Conservation (phyloP, 495 filamentous ascomycete genomes). For the Jackrogersella minutella region DNA sequence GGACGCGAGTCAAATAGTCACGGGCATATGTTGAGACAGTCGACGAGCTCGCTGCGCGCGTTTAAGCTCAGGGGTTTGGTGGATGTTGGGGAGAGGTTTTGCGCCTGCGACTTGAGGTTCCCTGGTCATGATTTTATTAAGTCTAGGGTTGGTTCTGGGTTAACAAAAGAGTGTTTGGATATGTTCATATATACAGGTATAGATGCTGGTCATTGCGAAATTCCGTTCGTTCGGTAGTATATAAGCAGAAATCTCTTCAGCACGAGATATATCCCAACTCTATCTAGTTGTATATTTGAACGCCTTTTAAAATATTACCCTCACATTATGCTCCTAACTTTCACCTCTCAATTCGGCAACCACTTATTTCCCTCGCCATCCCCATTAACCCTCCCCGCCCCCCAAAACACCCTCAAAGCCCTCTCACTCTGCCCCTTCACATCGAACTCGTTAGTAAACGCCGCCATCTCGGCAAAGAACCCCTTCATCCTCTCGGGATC, state of each 20-base stretch:
- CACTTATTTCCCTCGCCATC: too few species aligned
- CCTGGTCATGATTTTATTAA: too few species aligned
- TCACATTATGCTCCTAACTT: too few species aligned
- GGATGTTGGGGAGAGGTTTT: conserved; percentile 28
- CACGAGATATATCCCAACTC: too few species aligned
- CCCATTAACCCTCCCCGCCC: background rate
- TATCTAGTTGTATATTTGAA: too few species aligned
- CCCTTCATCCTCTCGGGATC: conserved; percentile 43
- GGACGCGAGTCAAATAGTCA: background rate
- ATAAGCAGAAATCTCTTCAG: too few species aligned
- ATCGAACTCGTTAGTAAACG: conserved; percentile 48
- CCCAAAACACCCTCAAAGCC: conserved; percentile 34
- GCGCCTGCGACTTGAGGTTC: conserved; percentile 14
- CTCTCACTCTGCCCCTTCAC: conserved; percentile 43
- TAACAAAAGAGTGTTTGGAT: background rate
- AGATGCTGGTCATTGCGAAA: conserved; percentile 25
- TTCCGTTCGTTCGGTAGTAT: conserved; percentile 1
- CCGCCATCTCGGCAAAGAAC: conserved; percentile 43
- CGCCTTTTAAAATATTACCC: too few species aligned
- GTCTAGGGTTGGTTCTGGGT: background rate
- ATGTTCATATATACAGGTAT: background rate
- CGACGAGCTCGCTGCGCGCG: conserved; percentile 35
- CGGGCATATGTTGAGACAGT: conserved; percentile 24
- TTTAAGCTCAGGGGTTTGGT: conserved; percentile 32
- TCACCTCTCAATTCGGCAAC: too few species aligned